These are phyloP conservation scores for Filosporella fistucella DNA, from an alignment of 495 filamentous ascomycete species.

Conservation along the genomic window DNA sequence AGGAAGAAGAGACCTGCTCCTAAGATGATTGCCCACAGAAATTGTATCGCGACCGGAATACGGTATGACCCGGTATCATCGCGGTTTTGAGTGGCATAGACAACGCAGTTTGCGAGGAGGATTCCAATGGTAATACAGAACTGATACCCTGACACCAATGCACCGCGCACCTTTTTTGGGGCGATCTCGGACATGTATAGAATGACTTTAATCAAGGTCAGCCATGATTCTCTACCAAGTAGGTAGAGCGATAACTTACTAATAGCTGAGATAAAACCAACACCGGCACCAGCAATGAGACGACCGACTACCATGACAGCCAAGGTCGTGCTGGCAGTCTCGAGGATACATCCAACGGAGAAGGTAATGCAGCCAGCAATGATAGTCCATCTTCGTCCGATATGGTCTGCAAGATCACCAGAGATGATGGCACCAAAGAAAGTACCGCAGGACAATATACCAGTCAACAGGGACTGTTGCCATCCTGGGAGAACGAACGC, in stretches of 20 bases:
- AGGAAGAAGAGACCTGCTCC: conserved; percentile 64
- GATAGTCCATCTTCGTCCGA: conserved; percentile 70
- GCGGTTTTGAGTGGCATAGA: conserved; percentile 60
- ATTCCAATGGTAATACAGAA: conserved; percentile 70
- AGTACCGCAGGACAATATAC: conserved; percentile 82
- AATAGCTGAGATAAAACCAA: conserved; percentile 72
- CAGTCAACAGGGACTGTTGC: conserved; percentile 69
- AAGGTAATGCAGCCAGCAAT: conserved; percentile 63
- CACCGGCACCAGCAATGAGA: conserved; percentile 75
- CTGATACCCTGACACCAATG: conserved; percentile 65
- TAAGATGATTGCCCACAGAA: conserved; percentile 63
- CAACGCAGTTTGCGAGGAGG: conserved; percentile 65
- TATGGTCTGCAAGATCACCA: conserved; percentile 62
- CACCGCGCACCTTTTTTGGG: conserved; percentile 62
- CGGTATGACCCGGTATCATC: conserved; percentile 62
- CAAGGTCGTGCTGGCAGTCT: conserved; percentile 61
- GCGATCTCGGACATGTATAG: conserved; percentile 65
- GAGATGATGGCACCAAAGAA: conserved; percentile 77
- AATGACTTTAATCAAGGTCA: conserved; percentile 13
- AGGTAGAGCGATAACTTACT: conserved; percentile 41
- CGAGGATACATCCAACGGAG: conserved; percentile 71
- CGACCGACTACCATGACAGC: conserved; percentile 71
- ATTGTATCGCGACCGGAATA: conserved; percentile 65
- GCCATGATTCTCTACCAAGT: conserved; percentile 22
- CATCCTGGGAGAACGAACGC: conserved; percentile 42